Conservation (phyloP, 2,329 filamentous ascomycete species). For the Pseudogymnoascus destructans region DNA sequence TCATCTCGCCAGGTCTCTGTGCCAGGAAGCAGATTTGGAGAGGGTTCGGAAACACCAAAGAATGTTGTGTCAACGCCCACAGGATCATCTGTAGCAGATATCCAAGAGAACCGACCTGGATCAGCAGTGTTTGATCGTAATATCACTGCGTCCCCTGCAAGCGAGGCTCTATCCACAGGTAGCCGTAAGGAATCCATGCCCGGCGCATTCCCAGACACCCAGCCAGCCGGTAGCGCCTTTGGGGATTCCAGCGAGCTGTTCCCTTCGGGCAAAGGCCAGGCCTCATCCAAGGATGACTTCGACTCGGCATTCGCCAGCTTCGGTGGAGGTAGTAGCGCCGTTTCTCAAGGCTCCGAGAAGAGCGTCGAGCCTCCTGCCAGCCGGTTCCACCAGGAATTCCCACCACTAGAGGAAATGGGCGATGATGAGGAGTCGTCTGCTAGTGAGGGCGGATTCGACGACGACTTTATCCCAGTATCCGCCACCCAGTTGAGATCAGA, state of each 20-base stretch:
- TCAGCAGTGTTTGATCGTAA: conserved; percentile 24
- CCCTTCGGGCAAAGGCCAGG: conserved; percentile 24
- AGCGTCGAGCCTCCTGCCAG: conserved; percentile 28
- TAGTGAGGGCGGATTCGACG: conserved; percentile 74
- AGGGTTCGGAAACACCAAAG: conserved; percentile 31
- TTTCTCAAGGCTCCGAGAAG: conserved; percentile 37
- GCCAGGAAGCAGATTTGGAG: conserved; percentile 52
- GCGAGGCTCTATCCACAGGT: conserved; percentile 17
- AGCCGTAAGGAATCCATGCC: conserved; percentile 31
- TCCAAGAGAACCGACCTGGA: conserved; percentile 18
- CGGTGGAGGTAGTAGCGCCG: conserved; percentile 30
- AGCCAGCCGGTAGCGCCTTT: conserved; percentile 36
- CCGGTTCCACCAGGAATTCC: conserved; percentile 66
- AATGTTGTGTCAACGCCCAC: conserved; percentile 24
- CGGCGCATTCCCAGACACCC: conserved; percentile 39
- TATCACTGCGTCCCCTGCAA: conserved; percentile 21
- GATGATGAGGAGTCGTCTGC: conserved; percentile 51
- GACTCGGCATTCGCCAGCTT: conserved; percentile 77
- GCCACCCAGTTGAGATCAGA: conserved; percentile 22
- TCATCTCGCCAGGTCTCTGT: conserved; percentile 70
- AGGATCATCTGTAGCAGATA: conserved; percentile 22
- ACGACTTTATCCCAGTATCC: conserved; percentile 66
- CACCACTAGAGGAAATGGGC: conserved; percentile 79
- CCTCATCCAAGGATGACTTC: conserved; percentile 59
- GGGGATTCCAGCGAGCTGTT: conserved; percentile 37